Evolutionary conservation across 2,329 filamentous ascomycete genomes (phyloP).

Genomic region (Helotiales sp.): DNA sequence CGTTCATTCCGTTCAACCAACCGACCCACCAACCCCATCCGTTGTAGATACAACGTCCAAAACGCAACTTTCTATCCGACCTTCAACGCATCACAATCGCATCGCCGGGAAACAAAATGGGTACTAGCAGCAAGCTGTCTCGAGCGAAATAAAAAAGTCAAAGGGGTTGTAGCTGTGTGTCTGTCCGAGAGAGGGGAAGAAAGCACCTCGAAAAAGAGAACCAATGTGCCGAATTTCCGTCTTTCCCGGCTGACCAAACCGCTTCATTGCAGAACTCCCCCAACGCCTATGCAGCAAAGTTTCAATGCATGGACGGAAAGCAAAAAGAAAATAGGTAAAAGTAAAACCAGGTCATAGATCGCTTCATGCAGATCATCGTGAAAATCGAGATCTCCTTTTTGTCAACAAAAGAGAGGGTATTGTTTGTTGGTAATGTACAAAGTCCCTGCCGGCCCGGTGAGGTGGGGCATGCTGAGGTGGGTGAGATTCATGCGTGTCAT

Average conservation of each 20-base stretch:
- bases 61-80: background rate
- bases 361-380: slow-evolving; percentile 56
- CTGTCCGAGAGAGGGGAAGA: slow-evolving; percentile 3
- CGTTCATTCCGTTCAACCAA: background rate
- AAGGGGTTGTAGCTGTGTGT: slow-evolving; percentile 2
- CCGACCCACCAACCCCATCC: background rate
- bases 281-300: slow-evolving; percentile 38
- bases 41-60: background rate
- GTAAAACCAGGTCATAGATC: slow-evolving; percentile 49
- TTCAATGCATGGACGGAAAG: slow-evolving; percentile 4
- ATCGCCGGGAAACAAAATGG: background rate
- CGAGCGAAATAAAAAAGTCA: slow-evolving; percentile 2
- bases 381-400: slow-evolving; percentile 44
- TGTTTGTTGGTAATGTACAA: slow-evolving; percentile 39
- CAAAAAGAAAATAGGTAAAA: slow-evolving; percentile 33
- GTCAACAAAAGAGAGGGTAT: slow-evolving; percentile 45
- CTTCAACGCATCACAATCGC: background rate
- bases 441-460: slow-evolving; percentile 23
- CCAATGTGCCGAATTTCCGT: background rate
- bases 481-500: background rate
- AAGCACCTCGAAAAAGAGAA: background rate
- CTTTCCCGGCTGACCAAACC: background rate
- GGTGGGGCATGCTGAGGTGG: slow-evolving; percentile 13
- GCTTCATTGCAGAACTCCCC: slow-evolving; percentile 29
- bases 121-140: background rate